Conservation (phyloP, 176 grass and related monocot species). For the Juncus effusus region DNA sequence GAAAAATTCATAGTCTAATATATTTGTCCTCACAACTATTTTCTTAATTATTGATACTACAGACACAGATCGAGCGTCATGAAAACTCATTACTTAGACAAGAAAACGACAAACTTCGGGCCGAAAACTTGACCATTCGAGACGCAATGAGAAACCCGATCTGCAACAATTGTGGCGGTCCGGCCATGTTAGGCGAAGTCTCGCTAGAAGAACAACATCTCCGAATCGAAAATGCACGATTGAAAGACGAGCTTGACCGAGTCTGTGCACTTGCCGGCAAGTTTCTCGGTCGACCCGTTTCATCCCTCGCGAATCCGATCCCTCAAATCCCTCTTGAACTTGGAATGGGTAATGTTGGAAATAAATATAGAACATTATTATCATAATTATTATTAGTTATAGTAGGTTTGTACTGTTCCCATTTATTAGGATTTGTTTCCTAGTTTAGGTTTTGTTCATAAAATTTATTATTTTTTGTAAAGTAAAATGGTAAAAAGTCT, state of each 20-base stretch:
- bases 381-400: too few species aligned
- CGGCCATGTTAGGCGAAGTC: slow-evolving; percentile 72
- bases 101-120: slow-evolving; percentile 94
- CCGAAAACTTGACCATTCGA: slow-evolving; percentile 84
- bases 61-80: slow-evolving; percentile 95
- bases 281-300: slow-evolving; percentile 74
- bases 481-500: too few species aligned
- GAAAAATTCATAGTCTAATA: background rate
- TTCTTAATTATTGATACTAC: background rate
- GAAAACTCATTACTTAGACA: slow-evolving; percentile 89
- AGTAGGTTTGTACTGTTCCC: too few species aligned
- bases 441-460: too few species aligned
- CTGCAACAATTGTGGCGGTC: slow-evolving; percentile 66
- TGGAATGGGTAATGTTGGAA: slow-evolving; percentile 43
- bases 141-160: slow-evolving; percentile 84
- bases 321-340: slow-evolving; percentile 61
- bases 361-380: too few species aligned
- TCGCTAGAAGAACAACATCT: slow-evolving; percentile 91
- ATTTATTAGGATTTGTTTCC: too few species aligned
- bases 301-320: slow-evolving; percentile 33
- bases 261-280: slow-evolving; percentile 82
- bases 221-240: slow-evolving; percentile 85
- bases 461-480: too few species aligned
- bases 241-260: slow-evolving; percentile 92
- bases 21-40: background rate